phyloP scores from a whole-genome alignment of 148 eudicot species.

The Fagopyrum tataricum region DNA sequence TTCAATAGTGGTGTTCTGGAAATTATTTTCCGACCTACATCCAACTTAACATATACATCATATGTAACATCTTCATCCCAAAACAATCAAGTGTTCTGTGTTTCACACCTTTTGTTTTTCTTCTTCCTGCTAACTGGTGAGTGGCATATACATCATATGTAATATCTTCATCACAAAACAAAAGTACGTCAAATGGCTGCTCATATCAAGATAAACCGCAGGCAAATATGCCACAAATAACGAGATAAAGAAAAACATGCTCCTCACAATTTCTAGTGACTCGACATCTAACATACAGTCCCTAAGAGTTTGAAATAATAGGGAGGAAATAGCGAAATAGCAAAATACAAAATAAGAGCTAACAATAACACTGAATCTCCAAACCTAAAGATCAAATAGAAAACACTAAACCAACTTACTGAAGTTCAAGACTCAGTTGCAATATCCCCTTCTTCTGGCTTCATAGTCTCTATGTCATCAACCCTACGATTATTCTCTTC shows the following conservation, averaged over 20 bases:
- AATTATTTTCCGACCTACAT: too few species aligned
- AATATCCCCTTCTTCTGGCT: constrained; percentile 35
- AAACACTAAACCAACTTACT: neutral
- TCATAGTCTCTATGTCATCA: constrained; percentile 35
- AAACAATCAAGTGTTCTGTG: too few species aligned
- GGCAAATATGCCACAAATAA: neutral
- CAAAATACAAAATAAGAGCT: too few species aligned
- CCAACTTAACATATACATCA: neutral
- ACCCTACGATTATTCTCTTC: constrained; percentile 52
- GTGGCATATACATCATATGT: neutral
- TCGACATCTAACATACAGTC: neutral
- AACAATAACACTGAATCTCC: neutral
- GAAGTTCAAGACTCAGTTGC: neutral
- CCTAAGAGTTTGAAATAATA: neutral
- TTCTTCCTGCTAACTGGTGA: neutral
- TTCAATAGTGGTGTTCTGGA: too few species aligned
- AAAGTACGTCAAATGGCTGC: neutral
- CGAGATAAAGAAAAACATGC: neutral
- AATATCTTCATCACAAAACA: too few species aligned
- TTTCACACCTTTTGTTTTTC: too few species aligned
- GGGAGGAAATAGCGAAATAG: neutral
- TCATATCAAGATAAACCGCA: neutral
- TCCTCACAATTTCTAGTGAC: neutral
- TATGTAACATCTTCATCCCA: too few species aligned
- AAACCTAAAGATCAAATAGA: neutral